Evolutionary conservation across 1,284 basidiomycete species (phyloP), one percentile per base, ranked within the genome.

Genomic region (Leccinum pachyderme): DNA sequence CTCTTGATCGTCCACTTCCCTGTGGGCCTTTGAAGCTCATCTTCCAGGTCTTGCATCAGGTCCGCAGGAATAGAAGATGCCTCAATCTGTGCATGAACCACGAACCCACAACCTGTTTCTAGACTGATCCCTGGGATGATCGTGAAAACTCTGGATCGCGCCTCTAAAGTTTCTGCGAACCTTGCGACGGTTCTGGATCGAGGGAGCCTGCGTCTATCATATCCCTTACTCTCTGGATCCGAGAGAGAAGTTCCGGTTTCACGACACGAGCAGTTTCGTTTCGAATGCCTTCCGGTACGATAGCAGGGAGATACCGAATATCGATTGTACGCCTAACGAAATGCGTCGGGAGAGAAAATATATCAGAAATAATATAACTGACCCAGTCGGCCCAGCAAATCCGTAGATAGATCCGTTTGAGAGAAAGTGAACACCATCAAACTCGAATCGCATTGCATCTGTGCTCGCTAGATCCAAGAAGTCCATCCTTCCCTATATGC

Each of bases 331-430:
- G 76, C 39, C 84, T 87, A 52, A 52, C 43, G 27, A 29, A 8
- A n/a, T 27, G 24, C 49, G 27, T 49, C 47, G 31, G 32, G n/a
- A 45, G 33, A 25, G 25, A 47, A n/a, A 39, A 39, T 25, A 24
- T 18, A 33, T 25, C 11, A 5, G 9, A 27, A 13, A 47, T 22
- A 22, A 41, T 45, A 31, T 2, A 15, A 58, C 79, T 57, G 59
- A 91, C 89, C 86, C 85, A 22, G 73, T 71, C 5, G 87, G 83
- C 62, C 85, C 78, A 6, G 83, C 89, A 57, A 88, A 80, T 1
- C 90, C 88, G 64, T 86, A 88, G 41, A 94, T 83, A 1, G 88
- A 83, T 2, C 93, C 93, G 60, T 91, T 89, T 8, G 81, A 74
- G 8, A 88, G 61, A 64, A 91, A 84, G 71, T 94, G 92, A 12